phyloP scores from a whole-genome alignment of 1,284 basidiomycete genomes.

The Puccinia triticina region DNA sequence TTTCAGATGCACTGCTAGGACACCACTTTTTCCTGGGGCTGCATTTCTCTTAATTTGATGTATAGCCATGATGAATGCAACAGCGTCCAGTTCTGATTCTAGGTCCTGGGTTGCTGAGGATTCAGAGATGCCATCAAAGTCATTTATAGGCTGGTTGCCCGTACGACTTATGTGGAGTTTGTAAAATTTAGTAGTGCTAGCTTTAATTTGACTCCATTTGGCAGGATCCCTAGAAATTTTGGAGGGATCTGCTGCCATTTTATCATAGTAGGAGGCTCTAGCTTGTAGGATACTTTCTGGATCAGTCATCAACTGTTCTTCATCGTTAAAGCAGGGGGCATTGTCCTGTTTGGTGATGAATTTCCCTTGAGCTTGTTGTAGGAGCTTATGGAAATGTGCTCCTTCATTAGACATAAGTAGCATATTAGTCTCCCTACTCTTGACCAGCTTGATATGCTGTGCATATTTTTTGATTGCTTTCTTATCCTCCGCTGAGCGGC shows the following conservation, averaged over 20 bases:
- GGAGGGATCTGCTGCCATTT: constrained; percentile 1
- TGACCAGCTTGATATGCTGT: background rate
- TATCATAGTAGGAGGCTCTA: constrained; percentile 7
- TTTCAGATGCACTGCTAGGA: constrained; percentile 4
- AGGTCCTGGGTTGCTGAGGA: background rate
- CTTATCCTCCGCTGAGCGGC: too few species aligned
- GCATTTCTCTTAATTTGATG: background rate
- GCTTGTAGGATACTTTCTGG: background rate
- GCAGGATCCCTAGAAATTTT: background rate
- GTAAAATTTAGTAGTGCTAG: background rate
- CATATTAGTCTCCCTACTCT: background rate
- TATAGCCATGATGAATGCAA: constrained; percentile 6
- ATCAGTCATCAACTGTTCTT: background rate
- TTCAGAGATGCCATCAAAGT: background rate
- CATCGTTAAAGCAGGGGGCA: constrained; percentile 4
- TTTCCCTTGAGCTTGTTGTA: constrained; percentile 11
- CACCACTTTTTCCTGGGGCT: constrained; percentile 21
- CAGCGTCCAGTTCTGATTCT: background rate
- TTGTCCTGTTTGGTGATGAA: background rate
- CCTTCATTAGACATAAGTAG: too few species aligned
- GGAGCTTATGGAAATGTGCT: background rate
- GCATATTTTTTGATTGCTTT: background rate
- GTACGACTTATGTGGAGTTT: background rate
- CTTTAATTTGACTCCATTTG: background rate
- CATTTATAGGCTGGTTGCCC: background rate